Base-by-base conservation (phyloP, 169 alveolate species). In the Pseudocohnilembus persalinus region DNA sequence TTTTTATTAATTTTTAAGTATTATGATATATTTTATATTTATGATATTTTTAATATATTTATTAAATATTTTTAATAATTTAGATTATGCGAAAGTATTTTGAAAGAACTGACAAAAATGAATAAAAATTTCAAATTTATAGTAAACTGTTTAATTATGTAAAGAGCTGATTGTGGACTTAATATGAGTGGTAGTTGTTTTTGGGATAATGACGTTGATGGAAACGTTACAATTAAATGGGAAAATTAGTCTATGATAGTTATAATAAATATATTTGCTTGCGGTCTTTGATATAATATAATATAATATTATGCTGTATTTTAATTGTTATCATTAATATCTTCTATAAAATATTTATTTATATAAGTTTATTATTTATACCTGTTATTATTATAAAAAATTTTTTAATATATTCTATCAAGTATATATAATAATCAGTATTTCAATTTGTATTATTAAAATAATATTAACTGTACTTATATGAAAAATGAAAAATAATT, bases 151-250 rank as follows among this genome's bases (percentile, higher is more conserved):
- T 73, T 89, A 74, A 85, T 94, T 32, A 87, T 94, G 82, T 84
- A 94, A 84, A 94, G 92, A 83, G 92, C 90, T 73, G 93, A 91
- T 27, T 88, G 91, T 28, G 95, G 96, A 6, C 82, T 93, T 27
- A 90, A 89, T 81, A 75, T 94, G 35, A 72, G 93, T 74, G 93
- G 92, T 0, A 88, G 94, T 27, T 92, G 97, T 88, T 94, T 82
- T 83, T 94, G 97, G 97, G 93, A 94, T 80, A 88, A 93, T 31
- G 87, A 92, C n/a, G 76, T 90, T 49, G 97, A 94, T 88, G 97
- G 97, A 28, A 89, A 88, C 30, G 64, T 94, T 1, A 84, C 92
- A 74, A 85, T 90, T 34, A 92, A 84, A 82, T 84, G 89, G 84
- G 96, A 92, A 82, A 89, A 86, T 72, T 89, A 88, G n/a, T 68